phyloP scores from a whole-genome alignment of 2,329 filamentous ascomycete genomes.

The Paracoccidioides brasiliensis region DNA sequence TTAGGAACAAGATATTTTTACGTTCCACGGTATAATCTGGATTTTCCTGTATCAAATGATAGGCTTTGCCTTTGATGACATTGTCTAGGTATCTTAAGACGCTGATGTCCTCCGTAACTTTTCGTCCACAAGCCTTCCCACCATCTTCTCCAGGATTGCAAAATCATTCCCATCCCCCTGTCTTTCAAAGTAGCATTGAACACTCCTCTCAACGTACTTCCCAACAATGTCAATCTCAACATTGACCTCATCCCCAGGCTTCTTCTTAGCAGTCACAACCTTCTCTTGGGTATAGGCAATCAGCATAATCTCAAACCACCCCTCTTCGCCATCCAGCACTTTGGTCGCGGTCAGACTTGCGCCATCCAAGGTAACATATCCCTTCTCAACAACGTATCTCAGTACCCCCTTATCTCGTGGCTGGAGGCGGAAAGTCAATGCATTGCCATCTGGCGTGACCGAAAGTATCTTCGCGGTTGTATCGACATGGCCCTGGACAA shows the following conservation, averaged over 20 bases:
- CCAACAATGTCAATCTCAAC: conserved; percentile 83
- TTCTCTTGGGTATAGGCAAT: conserved; percentile 93
- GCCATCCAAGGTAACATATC: conserved; percentile 86
- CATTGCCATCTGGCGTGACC: conserved; percentile 73
- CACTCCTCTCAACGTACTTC: conserved; percentile 58
- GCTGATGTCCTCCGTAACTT: conserved; percentile 36
- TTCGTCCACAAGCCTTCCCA: conserved; percentile 61
- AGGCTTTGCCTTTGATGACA: not conserved
- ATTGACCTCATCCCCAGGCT: conserved; percentile 69
- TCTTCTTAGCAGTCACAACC: conserved; percentile 69
- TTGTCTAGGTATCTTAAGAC: not conserved
- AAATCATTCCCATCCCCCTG: conserved; percentile 24
- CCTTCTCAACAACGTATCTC: conserved; percentile 89
- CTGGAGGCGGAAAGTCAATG: conserved; percentile 70
- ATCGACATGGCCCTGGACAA: conserved; percentile 96
- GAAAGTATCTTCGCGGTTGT: conserved; percentile 64
- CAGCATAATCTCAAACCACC: conserved; percentile 92
- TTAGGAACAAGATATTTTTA: no score
- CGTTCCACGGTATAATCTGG: not conserved
- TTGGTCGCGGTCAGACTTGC: conserved; percentile 85
- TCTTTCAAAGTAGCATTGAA: conserved; percentile 58
- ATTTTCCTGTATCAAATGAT: not conserved
- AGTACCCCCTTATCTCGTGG: conserved; percentile 58
- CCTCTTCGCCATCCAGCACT: conserved; percentile 65
- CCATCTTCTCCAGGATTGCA: conserved; percentile 56